A percentile compares a stretch with the other conserved stretches of the same genome.
These are phyloP conservation scores for Aeminium ludgeri DNA, from an alignment of 495 filamentous ascomycete species.

Conservation along the genomic window DNA sequence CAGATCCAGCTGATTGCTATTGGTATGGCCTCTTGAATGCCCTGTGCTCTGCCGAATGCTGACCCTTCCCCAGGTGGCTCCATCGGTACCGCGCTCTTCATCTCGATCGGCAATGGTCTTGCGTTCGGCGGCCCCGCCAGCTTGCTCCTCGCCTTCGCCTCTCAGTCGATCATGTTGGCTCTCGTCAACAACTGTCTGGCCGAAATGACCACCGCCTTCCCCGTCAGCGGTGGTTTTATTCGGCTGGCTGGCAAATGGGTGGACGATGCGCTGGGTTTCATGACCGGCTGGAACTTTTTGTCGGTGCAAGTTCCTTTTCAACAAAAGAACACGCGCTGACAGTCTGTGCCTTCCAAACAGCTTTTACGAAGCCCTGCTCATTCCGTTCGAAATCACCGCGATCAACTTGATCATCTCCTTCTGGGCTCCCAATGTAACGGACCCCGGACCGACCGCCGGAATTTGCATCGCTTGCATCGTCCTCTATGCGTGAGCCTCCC, in stretches of 20 bases:
- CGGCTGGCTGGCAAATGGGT: conserved; percentile 31
- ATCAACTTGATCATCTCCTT: conserved; percentile 31
- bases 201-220: conserved; percentile 31
- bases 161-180: conserved; percentile 19
- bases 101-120: conserved; percentile 21
- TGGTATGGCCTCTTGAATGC: too few species aligned
- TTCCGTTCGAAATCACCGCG: conserved; percentile 38
- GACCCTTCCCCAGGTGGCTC: conserved; percentile 10
- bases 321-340: not conserved
- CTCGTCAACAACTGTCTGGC: conserved; percentile 32
- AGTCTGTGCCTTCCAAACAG: not conserved
- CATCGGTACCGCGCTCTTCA: conserved; percentile 26
- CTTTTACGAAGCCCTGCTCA: conserved; percentile 37
- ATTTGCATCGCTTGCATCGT: conserved; percentile 24
- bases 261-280: conserved; percentile 38
- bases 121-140: conserved; percentile 21
- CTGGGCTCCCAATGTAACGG: conserved; percentile 21
- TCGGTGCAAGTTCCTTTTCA: not conserved
- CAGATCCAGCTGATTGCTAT: conserved; percentile 27
- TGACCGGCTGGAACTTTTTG: conserved; percentile 48
- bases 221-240: conserved; percentile 30
- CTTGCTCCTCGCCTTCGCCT: conserved; percentile 20
- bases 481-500: conserved; percentile 13
- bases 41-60: too few species aligned
- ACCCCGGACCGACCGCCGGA: conserved; percentile 27